Base-by-base conservation (phyloP, 768 basidiomycete species). In the Lactarius vividus region DNA sequence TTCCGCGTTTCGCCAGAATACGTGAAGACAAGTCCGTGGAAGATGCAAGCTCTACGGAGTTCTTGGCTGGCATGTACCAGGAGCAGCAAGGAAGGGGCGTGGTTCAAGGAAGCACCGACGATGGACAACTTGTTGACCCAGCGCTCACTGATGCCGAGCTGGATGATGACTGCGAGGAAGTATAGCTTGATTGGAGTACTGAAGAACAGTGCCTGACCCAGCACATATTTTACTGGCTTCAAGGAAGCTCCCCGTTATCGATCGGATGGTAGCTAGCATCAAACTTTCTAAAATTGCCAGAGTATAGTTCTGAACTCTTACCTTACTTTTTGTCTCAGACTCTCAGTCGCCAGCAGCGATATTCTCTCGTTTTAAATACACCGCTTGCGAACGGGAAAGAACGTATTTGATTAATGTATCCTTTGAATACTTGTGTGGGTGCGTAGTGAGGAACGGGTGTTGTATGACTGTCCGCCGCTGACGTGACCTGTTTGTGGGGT, bases 1-100 rank as follows among this genome's bases (percentile, higher is more conserved):
- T 97, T 75, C 95, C 95, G 49, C 82, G 94, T 40, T 96, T 96
- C 77, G 80, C 96, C 62, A 84, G 81, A 65, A 72, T 84, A 8
- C 79, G 91, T 29, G 85, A 88, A 11, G 94, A 96, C 76, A 95
- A 94, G 75, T 71, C 72, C 6, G 80, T 87, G 59, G 87, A 89
- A 71, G 76, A 88, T 69, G 93, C 92, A 2, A 93, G 87, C 69
- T 87, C 88, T 4, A 81, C 87, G 2, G 79, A 83, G 23, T 87
- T 91, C 72, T 78, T 96, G 57, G 88, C 84, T 10, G 79, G 81
- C 15, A 83, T 94, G 74, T 94, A 86, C 75, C 78, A 79, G 61
- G 79, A 80, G 49, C 92, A 95, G 74, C 82, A 86, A 59, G 79
- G 75, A 20, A 76, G 75, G 55, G 77, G 75, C 11, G 73, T 74